Evolutionary conservation across 2,329 filamentous ascomycete genomes (phyloP), one percentile per base, ranked within the genome.

Genomic region (Hypoxylon sp.): DNA sequence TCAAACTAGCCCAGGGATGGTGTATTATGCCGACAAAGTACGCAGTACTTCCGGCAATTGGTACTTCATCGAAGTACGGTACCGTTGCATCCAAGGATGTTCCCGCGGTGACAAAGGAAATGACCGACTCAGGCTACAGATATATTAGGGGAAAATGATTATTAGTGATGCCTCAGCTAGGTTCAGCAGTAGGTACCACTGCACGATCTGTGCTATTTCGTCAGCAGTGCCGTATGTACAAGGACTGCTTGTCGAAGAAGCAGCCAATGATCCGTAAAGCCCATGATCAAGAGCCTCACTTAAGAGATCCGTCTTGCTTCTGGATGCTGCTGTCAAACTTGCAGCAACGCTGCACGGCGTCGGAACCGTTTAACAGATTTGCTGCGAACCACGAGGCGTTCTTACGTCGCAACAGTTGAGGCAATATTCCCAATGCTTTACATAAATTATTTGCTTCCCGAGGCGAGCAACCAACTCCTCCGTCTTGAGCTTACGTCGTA

Each of bases 341-440:
- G 73, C 74, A 76, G 72, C 60, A 64, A 70, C 38, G 74, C 64
- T 52, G 59, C 74, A 75, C 74, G 58, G 60, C 74, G 64, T 74
- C 71, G 69, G 74, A 69, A 60, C 68, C 67, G 53, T 32, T 55
- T 63, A 67, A 67, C n/a, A 23, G 34, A 30, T 63, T 71, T 69
- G 71, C 73, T 73, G 70, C 68, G 55, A 51, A 60, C 57, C 65
- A 68, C 57, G 67, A 72, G 63, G 62, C 60, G 59, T 57, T 62
- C 63, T 64, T 58, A 69, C 64, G 62, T 60, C 53, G 67, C 52
- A 58, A 60, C 48, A 49, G 50, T 58, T 64, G n/a, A 19, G 21
- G 55, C 50, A 52, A 25, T 17, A 25, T 38, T 36, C 17, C 43
- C 13, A n/a, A 17, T 19, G 10, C 19, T 38, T 7, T 49, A 38